A percentile compares a stretch with the other conserved stretches of the same genome.
Evolutionary conservation across 2,329 filamentous ascomycete genomes (phyloP).

Genomic region (Fusarium sp.): DNA sequence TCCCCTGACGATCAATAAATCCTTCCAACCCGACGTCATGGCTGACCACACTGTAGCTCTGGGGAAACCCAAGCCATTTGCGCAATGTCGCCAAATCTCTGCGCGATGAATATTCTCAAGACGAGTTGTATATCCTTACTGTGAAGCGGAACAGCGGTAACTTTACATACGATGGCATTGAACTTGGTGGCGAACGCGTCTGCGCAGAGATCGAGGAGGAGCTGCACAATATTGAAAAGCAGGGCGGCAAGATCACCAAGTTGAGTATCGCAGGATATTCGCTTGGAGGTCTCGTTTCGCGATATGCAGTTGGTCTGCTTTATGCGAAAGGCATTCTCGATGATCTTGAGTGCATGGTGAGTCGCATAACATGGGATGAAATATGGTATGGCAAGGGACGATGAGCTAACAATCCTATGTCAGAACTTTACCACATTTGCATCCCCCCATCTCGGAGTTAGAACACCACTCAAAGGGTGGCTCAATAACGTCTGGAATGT

Average conservation of each 20-base stretch:
- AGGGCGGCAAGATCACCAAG: conserved; percentile 80
- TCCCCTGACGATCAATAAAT: conserved; percentile 29
- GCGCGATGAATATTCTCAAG: conserved; percentile 70
- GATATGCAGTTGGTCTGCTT: conserved; percentile 88
- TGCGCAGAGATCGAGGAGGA: conserved; percentile 76
- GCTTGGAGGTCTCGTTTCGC: conserved; percentile 85
- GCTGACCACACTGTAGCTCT: conserved; percentile 65
- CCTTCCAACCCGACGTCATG: conserved; percentile 28
- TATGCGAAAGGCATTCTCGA: conserved; percentile 86
- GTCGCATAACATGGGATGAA: background rate
- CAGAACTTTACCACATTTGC: conserved; percentile 95
- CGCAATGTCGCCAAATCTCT: conserved; percentile 75
- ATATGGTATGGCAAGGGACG: background rate
- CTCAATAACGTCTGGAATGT: conserved; percentile 81
- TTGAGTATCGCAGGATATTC: conserved; percentile 92
- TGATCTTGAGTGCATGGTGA: conserved; percentile 80
- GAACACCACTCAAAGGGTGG: conserved; percentile 75
- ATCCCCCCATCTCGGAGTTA: conserved; percentile 83
- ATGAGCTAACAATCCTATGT: conserved; percentile 26
- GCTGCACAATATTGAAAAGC: conserved; percentile 66
- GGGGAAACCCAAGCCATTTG: conserved; percentile 84
- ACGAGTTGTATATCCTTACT: conserved; percentile 77
- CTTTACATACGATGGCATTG: conserved; percentile 79
- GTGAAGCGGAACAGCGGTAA: conserved; percentile 80
- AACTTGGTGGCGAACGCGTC: conserved; percentile 75